phyloP scores from a whole-genome alignment of 208 protist species.

The Lotmaria passim region DNA sequence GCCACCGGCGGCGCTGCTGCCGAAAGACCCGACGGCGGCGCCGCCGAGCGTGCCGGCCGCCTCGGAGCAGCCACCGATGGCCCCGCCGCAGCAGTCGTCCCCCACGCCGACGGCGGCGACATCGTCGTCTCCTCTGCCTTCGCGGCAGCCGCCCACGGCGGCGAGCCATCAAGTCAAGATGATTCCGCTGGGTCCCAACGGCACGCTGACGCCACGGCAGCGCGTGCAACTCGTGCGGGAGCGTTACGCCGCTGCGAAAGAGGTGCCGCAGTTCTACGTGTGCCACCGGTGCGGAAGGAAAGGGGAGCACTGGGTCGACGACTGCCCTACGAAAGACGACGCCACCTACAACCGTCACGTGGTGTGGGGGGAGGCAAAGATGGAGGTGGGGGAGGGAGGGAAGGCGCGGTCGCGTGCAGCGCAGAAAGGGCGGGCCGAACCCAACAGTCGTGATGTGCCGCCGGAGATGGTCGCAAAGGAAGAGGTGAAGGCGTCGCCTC shows the following conservation, averaged over 20 bases:
- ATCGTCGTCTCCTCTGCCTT: background rate
- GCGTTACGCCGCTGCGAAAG: conserved; percentile 55
- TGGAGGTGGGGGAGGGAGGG: conserved; percentile 13
- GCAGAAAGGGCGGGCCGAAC: background rate
- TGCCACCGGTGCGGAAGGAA: conserved; percentile 83
- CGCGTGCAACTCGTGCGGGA: conserved; percentile 76
- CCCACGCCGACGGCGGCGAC: background rate
- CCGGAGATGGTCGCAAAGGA: too few species aligned
- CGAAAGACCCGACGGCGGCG: conserved; percentile 19
- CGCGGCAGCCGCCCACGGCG: background rate
- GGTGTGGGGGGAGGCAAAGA: conserved; percentile 77
- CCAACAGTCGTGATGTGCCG: too few species aligned
- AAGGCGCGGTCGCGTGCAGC: background rate
- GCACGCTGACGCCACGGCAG: conserved; percentile 65
- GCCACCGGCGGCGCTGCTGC: conserved; percentile 4
- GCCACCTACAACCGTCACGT: conserved; percentile 64
- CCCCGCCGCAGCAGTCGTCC: too few species aligned
- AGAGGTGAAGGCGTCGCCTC: background rate
- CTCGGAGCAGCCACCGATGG: background rate
- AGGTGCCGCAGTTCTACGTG: conserved; percentile 82
- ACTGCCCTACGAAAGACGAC: conserved; percentile 76
- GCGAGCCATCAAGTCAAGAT: conserved; percentile 38
- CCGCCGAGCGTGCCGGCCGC: background rate
- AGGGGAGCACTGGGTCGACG: conserved; percentile 74
- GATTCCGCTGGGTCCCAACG: conserved; percentile 71